Percentiles rank a stretch among this genome's conserved stretches.
phyloP scores from a whole-genome alignment of 2,329 filamentous ascomycete genomes.

The Alternaria sp. region DNA sequence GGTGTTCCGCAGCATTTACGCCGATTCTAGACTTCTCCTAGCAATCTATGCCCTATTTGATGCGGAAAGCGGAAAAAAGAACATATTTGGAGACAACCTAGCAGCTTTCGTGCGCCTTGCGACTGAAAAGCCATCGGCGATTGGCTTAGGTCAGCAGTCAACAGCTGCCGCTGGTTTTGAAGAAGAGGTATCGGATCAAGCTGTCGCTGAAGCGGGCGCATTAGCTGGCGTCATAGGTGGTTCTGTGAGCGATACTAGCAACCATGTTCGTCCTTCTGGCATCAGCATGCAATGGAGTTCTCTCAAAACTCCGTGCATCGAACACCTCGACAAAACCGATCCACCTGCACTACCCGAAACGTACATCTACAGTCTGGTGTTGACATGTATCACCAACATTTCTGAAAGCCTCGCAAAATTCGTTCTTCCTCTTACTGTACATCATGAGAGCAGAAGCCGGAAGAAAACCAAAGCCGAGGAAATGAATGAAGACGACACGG shows the following conservation, averaged over 20 bases:
- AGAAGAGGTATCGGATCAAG: conserved; percentile 73
- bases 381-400: conserved; percentile 87
- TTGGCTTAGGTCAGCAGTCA: conserved; percentile 88
- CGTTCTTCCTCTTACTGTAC: conserved; percentile 87
- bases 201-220: conserved; percentile 86
- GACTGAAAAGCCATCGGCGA: conserved; percentile 86
- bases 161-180: conserved; percentile 73
- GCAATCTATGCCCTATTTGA: conserved; percentile 85
- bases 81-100: conserved; percentile 80
- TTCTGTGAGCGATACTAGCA: conserved; percentile 64
- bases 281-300: conserved; percentile 93
- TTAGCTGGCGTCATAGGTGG: conserved; percentile 83
- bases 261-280: conserved; percentile 70
- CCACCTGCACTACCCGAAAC: conserved; percentile 85
- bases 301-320: conserved; percentile 84
- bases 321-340: conserved; percentile 91
- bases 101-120: conserved; percentile 90
- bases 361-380: conserved; percentile 87
- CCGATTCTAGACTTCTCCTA: conserved; percentile 77
- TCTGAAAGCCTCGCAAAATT: conserved; percentile 94
- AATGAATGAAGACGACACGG: conserved; percentile 23
- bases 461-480: conserved; percentile 51
- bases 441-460: conserved; percentile 64
- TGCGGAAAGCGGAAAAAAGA: conserved; percentile 70
- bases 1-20: conserved; percentile 83